Evolutionary conservation across 192 early-diverging fungal genomes (phyloP), one percentile per base, ranked within the genome.

Genomic region (Coemansia sp.): DNA sequence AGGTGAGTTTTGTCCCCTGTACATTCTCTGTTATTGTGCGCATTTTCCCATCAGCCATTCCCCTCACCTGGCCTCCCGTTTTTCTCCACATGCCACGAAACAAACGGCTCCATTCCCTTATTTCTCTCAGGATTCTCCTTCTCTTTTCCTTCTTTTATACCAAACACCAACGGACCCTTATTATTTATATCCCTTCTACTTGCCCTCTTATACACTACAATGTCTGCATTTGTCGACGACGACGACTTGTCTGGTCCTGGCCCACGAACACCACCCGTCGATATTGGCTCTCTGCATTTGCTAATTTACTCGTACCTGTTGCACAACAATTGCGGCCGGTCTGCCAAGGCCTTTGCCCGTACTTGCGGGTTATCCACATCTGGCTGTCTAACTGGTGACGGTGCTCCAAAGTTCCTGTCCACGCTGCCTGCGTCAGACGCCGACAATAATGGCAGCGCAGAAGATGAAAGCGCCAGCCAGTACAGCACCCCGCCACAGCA

Each of bases 301-400:
- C 66, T 81, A 8, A 73, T 81, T 1, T 81, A 81, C 64, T 68
- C 73, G 12, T 81, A 69, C 53, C 52, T 81, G 39, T 66, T 81
- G 13, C 78, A 81, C 58, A 81, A 68, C 62, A 81, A 81, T 52
- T 75, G 67, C 45, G 78, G 73, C 1, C 66, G 73, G 29, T 72
- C 78, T 0, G 78, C 78, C 28, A 63, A 75, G 51, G 78, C 78
- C 5, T 81, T 81, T 71, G 72, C 78, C 4, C 72, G 73, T 2
- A 72, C 72, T 0, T 60, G 73, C 20, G 73, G 73, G 2, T 62
- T 81, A 6, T 68, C 73, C 40, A 74, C 69, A 0, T 66, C 64
- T 2, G 73, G 73, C 3, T 40, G 63, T 3, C 63, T 81, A 5
- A 49, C 66, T 3, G 59, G 59, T 39, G 20, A 15, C 2, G 26